Base-by-base conservation (phyloP, 495 filamentous ascomycete species). In the Annulohypoxylon bovei region DNA sequence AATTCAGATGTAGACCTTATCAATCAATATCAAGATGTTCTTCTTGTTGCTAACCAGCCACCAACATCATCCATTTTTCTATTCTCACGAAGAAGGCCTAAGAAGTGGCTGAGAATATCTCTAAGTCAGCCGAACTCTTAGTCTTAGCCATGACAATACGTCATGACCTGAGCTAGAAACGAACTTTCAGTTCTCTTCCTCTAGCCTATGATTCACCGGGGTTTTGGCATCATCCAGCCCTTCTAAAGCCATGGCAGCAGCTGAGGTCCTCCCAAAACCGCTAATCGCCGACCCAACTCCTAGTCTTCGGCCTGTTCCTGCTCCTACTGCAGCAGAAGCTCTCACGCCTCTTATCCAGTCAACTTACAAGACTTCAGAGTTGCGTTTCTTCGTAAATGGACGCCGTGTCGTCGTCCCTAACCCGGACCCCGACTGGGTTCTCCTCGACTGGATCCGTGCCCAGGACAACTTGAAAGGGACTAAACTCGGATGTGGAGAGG, bases 401-500 rank as follows among this genome's bases (percentile, higher is more conserved):
- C 76, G 75, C 1, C 53, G 47, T 3, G 70, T 80, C 30, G 49
- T 32, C 9, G 53, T 80, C 1, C 6, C n/a, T 22, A 75, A 73
- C 32, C 75, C 78, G 0, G 65, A 77, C 20, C 78, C 76, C 14
- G 70, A 73, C 5, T 73, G 70, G 70, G 70, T 73, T 59, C 70
- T 73, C 12, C 70, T 73, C 28, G 70, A 73, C 33, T 73, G 70
- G 70, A 73, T 73, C 23, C 66, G 70, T 11, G 65, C 70, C 25
- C 70, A 73, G 47, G 62, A 59, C 35, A 70, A 35, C 35, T 54
- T 73, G 30, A 73, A 73, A 42, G 70, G 70, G 35, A 66, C 70
- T 22, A 73, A 73, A 46, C 66, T 73, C 28, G 88, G 88, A 32
- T 96, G 93, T 77, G 92, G 92, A 11, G 93, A 96, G 81, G 93